Evolutionary conservation across 2,329 filamentous ascomycete species (phyloP).

Genomic region (Mariannaea sp.): DNA sequence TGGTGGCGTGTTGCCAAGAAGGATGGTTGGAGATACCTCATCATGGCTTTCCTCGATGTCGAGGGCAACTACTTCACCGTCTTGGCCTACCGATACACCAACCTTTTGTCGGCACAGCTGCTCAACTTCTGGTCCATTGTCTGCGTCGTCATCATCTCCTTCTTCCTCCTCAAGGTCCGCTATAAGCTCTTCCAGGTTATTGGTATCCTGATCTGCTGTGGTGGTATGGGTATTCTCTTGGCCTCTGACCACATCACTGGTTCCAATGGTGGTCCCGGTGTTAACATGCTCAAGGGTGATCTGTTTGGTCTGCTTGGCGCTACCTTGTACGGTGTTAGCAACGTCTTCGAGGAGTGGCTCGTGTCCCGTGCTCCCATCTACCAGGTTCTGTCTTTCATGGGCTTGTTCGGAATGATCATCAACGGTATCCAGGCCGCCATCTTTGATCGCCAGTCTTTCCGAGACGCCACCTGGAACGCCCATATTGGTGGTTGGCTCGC

Average conservation of each 20-base stretch:
- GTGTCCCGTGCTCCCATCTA: slow-evolving; percentile 86
- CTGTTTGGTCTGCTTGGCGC: slow-evolving; percentile 89
- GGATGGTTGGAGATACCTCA: slow-evolving; percentile 92
- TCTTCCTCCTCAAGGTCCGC: slow-evolving; percentile 80
- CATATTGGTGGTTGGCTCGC: slow-evolving; percentile 78
- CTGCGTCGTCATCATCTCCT: slow-evolving; percentile 84
- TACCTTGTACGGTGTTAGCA: slow-evolving; percentile 87
- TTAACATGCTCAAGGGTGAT: slow-evolving; percentile 86
- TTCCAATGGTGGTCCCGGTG: slow-evolving; percentile 67
- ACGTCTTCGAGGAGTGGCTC: slow-evolving; percentile 93
- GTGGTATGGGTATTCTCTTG: slow-evolving; percentile 85
- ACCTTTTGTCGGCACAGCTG: slow-evolving; percentile 88
- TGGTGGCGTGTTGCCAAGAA: slow-evolving; percentile 67
- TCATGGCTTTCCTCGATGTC: slow-evolving; percentile 91
- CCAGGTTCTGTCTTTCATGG: slow-evolving; percentile 91
- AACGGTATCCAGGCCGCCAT: slow-evolving; percentile 90
- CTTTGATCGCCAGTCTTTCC: slow-evolving; percentile 81
- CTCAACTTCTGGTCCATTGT: slow-evolving; percentile 99
- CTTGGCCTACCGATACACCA: slow-evolving; percentile 89
- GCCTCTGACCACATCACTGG: slow-evolving; percentile 85
- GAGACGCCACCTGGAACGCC: slow-evolving; percentile 65
- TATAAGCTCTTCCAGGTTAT: slow-evolving; percentile 85
- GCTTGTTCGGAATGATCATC: slow-evolving; percentile 86
- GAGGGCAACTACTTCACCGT: slow-evolving; percentile 99
- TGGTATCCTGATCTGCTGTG: slow-evolving; percentile 89